Evolutionary conservation across 768 basidiomycete species (phyloP).

Genomic region (Paxillus ammoniavirescens): DNA sequence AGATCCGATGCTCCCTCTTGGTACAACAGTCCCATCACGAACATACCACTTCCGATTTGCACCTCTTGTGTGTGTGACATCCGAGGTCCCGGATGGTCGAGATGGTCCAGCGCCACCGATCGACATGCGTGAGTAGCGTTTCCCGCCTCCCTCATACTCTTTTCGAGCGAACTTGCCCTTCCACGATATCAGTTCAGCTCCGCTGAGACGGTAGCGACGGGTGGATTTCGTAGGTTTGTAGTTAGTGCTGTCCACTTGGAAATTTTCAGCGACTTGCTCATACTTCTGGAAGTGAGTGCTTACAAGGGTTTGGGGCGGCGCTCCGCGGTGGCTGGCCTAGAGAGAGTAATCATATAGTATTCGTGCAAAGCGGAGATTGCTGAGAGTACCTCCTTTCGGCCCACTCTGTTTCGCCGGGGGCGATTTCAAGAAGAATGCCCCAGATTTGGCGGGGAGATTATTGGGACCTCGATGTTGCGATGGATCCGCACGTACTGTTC

Average conservation of each 20-base stretch:
- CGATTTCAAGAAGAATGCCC: background rate
- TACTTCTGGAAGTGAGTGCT: background rate
- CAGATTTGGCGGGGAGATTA: background rate
- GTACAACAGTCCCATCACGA: constrained; percentile 8
- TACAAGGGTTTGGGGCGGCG: constrained; percentile 9
- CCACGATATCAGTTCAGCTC: constrained; percentile 5
- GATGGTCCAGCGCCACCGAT: constrained; percentile 10
- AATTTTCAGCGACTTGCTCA: background rate
- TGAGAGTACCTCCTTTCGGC: constrained; percentile 8
- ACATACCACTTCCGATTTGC: constrained; percentile 16
- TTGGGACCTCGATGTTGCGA: constrained; percentile 4
- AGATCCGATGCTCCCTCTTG: background rate
- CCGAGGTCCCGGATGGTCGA: background rate
- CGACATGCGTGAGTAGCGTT: constrained; percentile 20
- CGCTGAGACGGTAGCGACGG: background rate
- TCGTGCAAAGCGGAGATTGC: background rate
- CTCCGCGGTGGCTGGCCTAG: constrained; percentile 10
- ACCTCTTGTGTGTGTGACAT: background rate
- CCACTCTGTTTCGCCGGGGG: constrained; percentile 1
- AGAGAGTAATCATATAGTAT: background rate
- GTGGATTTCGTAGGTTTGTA: constrained; percentile 6
- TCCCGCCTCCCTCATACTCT: background rate
- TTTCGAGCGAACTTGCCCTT: constrained; percentile 4
- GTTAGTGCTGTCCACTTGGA: constrained; percentile 9
- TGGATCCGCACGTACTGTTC: constrained; percentile 9